phyloP scores from a whole-genome alignment of 2,329 filamentous ascomycete genomes.

The Knufia petricola region DNA sequence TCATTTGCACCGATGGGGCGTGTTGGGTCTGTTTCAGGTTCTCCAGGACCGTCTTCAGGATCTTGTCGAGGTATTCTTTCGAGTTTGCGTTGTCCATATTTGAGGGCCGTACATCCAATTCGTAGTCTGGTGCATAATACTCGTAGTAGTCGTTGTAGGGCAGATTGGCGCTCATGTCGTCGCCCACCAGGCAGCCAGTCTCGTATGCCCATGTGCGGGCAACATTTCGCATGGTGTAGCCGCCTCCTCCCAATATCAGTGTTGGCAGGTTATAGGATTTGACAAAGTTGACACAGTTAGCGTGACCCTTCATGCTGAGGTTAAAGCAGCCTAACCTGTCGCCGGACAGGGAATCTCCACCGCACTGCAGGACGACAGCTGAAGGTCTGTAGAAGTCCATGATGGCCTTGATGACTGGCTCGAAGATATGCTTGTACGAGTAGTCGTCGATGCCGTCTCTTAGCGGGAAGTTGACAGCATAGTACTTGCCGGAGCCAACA shows the following conservation, averaged over 20 bases:
- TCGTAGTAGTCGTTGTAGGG: slow-evolving; percentile 96
- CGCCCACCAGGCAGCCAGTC: slow-evolving; percentile 72
- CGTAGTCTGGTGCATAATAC: slow-evolving; percentile 61
- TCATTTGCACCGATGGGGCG: slow-evolving; percentile 55
- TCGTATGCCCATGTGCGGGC: slow-evolving; percentile 56
- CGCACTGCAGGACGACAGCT: slow-evolving; percentile 60
- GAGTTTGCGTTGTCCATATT: slow-evolving; percentile 67
- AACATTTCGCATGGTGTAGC: slow-evolving; percentile 60
- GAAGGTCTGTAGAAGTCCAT: slow-evolving; percentile 61
- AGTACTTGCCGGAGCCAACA: slow-evolving; percentile 57
- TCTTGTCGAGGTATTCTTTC: slow-evolving; percentile 58
- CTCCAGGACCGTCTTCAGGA: slow-evolving; percentile 55
- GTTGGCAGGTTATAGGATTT: slow-evolving; percentile 59
- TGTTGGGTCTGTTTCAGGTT: slow-evolving; percentile 55
- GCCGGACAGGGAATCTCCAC: slow-evolving; percentile 57
- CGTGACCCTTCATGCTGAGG: slow-evolving; percentile 59
- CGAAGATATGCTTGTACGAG: slow-evolving; percentile 59
- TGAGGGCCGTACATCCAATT: slow-evolving; percentile 58
- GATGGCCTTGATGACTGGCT: slow-evolving; percentile 56
- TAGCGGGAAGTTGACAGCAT: slow-evolving; percentile 60
- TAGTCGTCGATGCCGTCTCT: slow-evolving; percentile 60
- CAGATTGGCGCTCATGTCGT: slow-evolving; percentile 69
- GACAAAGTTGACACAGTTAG: slow-evolving; percentile 60
- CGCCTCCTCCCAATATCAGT: slow-evolving; percentile 56
- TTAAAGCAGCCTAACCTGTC: slow-evolving; percentile 62